Evolutionary conservation across 2,329 filamentous ascomycete species (phyloP), one percentile per base, ranked within the genome.

Genomic region (Aphanocladium album): DNA sequence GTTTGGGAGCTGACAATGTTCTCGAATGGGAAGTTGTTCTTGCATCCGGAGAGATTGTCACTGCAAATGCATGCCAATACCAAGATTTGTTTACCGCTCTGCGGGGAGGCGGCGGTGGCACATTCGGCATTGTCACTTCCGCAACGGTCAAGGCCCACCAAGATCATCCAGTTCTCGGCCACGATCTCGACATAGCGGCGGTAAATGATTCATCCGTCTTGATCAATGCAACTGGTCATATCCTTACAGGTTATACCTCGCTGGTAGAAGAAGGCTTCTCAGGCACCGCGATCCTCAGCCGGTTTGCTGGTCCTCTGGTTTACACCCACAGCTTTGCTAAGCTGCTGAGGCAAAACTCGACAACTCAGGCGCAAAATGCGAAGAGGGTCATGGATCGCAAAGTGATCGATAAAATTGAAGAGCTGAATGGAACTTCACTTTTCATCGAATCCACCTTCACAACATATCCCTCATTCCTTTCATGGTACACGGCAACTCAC

Each of bases 1-100:
- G 41, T 4, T n/a, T 37, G n/a, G 58, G 27, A 9, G 45, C 33
- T 60, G 79, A 82, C 65, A 78, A 74, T 19, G 74, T 81, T 12
- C 64, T 67, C 33, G 74, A 72, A 30, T 81, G 72, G 53, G 71
- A 83, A 63, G 71, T 84, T 9, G 80, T 84, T 0, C 71, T 81
- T 1, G 75, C 77, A 0, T 71, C 74, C 12, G 80, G 81, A 0
- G 62, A 67, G 0, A 71, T 83, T 14, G 70, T 83, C 30, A 72
- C 73, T 16, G 79, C 74, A 2, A 76, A 72, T 23, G 63, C 67
- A 0, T 58, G 60, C 0, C 53, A 68, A 14, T 71, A 80, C 61
- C 2, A 62, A 0, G 77, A 82, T 56, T 71, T 83, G 0, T 82
- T 70, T 65, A 74, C 72, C 66, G 79, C 79, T 2, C 69, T 80